Percentiles rank a stretch among this genome's conserved stretches.
Evolutionary conservation across 768 basidiomycete species (phyloP).

Genomic region (Leccinum disarticulatum): DNA sequence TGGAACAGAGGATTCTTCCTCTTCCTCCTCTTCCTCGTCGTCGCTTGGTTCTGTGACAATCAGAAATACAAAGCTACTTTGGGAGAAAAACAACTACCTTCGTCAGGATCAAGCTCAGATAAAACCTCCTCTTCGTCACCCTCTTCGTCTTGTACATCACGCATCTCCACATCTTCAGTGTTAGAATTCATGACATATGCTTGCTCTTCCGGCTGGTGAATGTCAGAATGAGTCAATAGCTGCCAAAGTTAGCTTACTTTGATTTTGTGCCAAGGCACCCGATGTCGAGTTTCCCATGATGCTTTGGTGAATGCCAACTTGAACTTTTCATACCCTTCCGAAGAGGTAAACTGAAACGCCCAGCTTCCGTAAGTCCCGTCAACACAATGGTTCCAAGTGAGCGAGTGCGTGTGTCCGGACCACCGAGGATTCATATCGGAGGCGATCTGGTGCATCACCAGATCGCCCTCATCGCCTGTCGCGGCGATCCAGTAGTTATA

Average conservation of each 20-base stretch:
- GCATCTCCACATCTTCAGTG: constrained; percentile 88
- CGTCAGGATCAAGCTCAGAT: constrained; percentile 62
- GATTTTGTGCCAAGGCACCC: constrained; percentile 71
- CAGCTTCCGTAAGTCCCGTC: constrained; percentile 69
- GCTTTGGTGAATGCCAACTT: constrained; percentile 63
- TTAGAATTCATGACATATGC: constrained; percentile 75
- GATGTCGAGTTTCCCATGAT: constrained; percentile 80
- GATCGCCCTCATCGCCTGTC: constrained; percentile 45
- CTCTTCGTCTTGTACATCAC: constrained; percentile 68
- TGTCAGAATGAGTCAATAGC: constrained; percentile 1
- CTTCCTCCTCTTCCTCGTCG: constrained; percentile 32
- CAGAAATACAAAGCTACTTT: neutral
- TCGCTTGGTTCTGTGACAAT: constrained; percentile 46
- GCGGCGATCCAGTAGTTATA: constrained; percentile 65
- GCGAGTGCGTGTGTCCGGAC: constrained; percentile 59
- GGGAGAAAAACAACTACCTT: constrained; percentile 43
- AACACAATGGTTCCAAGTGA: constrained; percentile 85
- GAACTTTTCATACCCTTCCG: constrained; percentile 59
- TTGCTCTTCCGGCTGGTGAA: constrained; percentile 73
- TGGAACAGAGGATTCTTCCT: constrained; percentile 37
- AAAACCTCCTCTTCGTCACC: constrained; percentile 78
- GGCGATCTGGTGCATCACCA: constrained; percentile 62
- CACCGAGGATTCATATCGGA: constrained; percentile 73
- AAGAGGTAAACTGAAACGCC: constrained; percentile 68
- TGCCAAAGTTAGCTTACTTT: constrained; percentile 49